Evolutionary conservation across 2,329 filamentous ascomycete species (phyloP).

Genomic region (Epichloe coenophiala): DNA sequence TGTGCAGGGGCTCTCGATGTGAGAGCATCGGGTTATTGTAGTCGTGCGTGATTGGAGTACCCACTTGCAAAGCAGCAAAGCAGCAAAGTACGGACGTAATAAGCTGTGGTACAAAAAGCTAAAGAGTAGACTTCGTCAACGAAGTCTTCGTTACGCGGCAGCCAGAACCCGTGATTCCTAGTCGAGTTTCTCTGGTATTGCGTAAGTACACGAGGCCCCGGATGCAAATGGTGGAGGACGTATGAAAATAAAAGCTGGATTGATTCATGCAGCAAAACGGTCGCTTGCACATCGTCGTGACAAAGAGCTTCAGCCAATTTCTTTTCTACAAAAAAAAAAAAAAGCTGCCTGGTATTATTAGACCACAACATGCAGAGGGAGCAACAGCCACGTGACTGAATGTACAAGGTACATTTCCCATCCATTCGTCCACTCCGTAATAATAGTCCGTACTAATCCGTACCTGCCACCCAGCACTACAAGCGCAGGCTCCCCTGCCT

Average conservation of each 20-base stretch:
- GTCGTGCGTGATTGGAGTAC: not conserved
- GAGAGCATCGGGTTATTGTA: not conserved
- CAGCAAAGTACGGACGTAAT: no score
- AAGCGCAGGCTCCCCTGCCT: slow-evolving; percentile 2
- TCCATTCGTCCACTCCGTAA: no score
- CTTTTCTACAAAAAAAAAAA: not conserved
- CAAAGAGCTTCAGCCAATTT: slow-evolving; percentile 7
- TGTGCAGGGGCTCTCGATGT: not conserved
- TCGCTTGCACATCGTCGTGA: slow-evolving; percentile 5
- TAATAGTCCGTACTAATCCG: not conserved
- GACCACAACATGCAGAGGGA: slow-evolving; percentile 9
- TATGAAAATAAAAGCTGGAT: not conserved
- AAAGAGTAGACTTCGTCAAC: not conserved
- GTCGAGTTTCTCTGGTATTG: not conserved
- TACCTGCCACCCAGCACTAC: not conserved
- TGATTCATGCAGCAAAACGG: not conserved
- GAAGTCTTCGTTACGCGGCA: not conserved
- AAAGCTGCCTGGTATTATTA: slow-evolving; percentile 12
- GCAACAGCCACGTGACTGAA: slow-evolving; percentile 5
- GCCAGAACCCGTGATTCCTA: not conserved
- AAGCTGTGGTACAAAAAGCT: not conserved
- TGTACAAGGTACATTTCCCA: not conserved
- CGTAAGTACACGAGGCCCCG: not conserved
- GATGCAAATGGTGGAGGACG: not conserved
- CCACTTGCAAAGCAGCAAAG: not conserved